Base-by-base conservation (phyloP, 768 basidiomycete species). In the Lentinula sp. region DNA sequence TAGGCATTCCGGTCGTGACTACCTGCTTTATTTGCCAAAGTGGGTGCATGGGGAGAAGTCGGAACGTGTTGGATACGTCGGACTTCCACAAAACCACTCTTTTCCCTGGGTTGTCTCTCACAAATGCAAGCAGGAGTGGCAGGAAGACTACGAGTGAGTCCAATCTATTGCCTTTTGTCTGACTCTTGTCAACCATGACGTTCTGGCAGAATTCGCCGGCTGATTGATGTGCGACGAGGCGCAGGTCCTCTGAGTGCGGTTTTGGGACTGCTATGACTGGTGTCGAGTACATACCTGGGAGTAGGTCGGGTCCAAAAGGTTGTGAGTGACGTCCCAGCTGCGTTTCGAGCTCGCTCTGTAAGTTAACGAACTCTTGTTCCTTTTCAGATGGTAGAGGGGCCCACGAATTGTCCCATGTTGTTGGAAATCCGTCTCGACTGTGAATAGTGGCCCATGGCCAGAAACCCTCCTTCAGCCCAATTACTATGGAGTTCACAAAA, bases 251-350 rank as follows among this genome's bases (percentile, higher is more conserved):
- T 0, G 76, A 68, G 0, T 0, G 69, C n/a, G n/a, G 64, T 39
- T 79, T 79, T 0, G 77, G 79, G 0, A 82, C 73, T 0, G 71
- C 72, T 37, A 73, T 65, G 0, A 80, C 65, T 0, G 77, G 81
- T 50, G 72, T 70, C 28, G 64, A 67, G 46, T 75, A 73, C 80
- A 83, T 82, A 0, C 79, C 79, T 0, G 76, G 79, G 0, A 78
- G 66, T 0, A 79, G 70, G 2, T 74, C 63, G 2, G 56, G 35
- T 1, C 72, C 70, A 64, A 81, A 79, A n/a, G 71, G 62, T 18
- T 57, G 49, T 6, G 72, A 76, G 16, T 66, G 64, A 4, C 63
- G 67, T 16, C 64, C 56, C 23, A 23, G 3, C 32, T 45, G 50
- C 2, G 71, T 60, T 59, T 74, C 72, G 7, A 55, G 53, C 32